Evolutionary conservation across 768 basidiomycete genomes (phyloP).

Genomic region (Tylopilus subfusipes): DNA sequence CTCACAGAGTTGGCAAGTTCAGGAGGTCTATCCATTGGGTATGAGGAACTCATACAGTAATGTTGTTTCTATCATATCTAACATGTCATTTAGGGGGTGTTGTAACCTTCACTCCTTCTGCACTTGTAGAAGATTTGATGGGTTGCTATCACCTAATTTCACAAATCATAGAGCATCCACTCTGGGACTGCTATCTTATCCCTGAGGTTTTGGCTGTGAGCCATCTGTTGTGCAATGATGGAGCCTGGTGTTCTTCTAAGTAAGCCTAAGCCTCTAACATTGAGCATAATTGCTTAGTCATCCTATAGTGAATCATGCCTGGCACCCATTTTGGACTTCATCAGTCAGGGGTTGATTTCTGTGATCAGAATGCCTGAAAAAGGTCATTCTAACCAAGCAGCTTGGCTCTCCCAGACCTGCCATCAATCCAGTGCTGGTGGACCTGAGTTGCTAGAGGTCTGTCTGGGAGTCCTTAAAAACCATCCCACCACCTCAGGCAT

Average conservation of each 20-base stretch:
- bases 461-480: conserved; percentile 28
- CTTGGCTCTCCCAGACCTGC: conserved; percentile 26
- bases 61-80: background rate
- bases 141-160: conserved; percentile 47
- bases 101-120: conserved; percentile 64
- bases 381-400: conserved; percentile 21
- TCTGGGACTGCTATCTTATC: conserved; percentile 66
- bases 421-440: conserved; percentile 18
- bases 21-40: conserved; percentile 70
- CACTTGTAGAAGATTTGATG: conserved; percentile 51
- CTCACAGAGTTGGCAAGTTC: conserved; percentile 56
- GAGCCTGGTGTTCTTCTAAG: background rate
- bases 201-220: conserved; percentile 59
- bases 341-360: conserved; percentile 56
- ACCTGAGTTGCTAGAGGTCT: conserved; percentile 41
- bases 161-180: conserved; percentile 53
- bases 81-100: conserved; percentile 54
- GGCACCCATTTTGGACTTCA: conserved; percentile 22
- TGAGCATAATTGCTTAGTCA: background rate
- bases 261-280: background rate
- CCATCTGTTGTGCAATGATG: conserved; percentile 12
- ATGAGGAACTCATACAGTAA: conserved; percentile 18
- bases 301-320: conserved; percentile 13
- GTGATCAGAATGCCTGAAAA: conserved; percentile 48
- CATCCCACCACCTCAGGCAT: conserved; percentile 33